These are phyloP conservation scores for Chlorella sp. DNA, from an alignment of 139 green algal species.

Conservation along the genomic window DNA sequence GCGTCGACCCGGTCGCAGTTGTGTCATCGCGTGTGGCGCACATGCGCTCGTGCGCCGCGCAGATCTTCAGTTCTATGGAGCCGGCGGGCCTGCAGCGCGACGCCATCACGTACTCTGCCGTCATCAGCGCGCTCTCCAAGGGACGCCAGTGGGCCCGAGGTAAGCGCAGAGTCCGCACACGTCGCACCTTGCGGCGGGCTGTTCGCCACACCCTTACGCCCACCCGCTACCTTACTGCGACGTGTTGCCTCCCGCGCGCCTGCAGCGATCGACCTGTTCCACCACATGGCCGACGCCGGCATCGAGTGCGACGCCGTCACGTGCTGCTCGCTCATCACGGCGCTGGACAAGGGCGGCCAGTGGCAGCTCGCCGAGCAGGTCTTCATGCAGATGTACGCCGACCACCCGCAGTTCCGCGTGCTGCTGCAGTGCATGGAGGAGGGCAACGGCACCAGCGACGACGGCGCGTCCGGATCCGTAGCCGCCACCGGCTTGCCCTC, in stretches of 20 bases:
- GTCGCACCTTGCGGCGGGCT: too few species aligned
- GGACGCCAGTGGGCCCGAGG: conserved; percentile 71
- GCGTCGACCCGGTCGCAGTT: too few species aligned
- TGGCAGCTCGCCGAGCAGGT: conserved; percentile 82
- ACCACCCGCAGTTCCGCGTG: conserved; percentile 44
- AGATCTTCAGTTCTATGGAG: conserved; percentile 74
- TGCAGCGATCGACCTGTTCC: conserved; percentile 46
- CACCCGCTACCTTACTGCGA: too few species aligned
- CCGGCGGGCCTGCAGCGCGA: conserved; percentile 55
- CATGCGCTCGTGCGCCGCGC: not conserved
- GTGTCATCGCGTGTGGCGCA: too few species aligned
- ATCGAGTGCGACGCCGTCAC: conserved; percentile 81
- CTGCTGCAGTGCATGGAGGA: conserved; percentile 55
- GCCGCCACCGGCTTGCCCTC: too few species aligned
- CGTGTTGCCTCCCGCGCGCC: not conserved
- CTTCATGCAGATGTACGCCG: conserved; percentile 50
- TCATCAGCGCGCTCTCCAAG: conserved; percentile 79
- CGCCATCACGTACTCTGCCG: conserved; percentile 83
- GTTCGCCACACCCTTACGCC: too few species aligned
- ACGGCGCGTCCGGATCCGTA: too few species aligned
- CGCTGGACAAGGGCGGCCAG: conserved; percentile 80
- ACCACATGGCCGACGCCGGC: conserved; percentile 52
- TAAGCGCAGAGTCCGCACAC: not conserved
- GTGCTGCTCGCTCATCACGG: conserved; percentile 85
- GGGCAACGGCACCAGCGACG: too few species aligned